Base-by-base conservation (phyloP, 169 alveolate genomes). In the Cryptosporidium parvum region DNA sequence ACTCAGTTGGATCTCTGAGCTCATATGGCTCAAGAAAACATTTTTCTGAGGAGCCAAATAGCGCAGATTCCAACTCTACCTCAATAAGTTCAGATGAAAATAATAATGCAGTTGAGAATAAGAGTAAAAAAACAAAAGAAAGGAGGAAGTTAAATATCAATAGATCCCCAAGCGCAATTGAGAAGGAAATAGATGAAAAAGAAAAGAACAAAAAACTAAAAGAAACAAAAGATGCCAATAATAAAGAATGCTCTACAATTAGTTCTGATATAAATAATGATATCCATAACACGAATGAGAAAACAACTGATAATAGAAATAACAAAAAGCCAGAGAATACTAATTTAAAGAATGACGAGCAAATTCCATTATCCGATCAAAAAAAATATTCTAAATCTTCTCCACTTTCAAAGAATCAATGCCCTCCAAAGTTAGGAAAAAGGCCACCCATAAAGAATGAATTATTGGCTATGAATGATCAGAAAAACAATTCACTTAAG, bases 361-460 rank as follows among this genome's bases (percentile, higher is more conserved):
- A 56, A 56, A 56, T 3, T n/a, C 2, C 5, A 56, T 23, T 5
- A 4, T 8, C 35, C 0, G 18, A 56, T 3, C 23, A 14, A 56
- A 56, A 56, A 7, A 56, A n/a, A 26, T 16, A 9, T 26, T 9
- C 14, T 8, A 56, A 56, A 56, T 21, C 67, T 9, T 21, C 67
- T 56, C 14, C 33, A n/a, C 21, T 26, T 9, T 16, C 67, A 21
- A 56, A 56, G 37, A 16, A 26, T 56, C 67, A n/a, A 5, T 21
- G 35, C 0, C 37, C 37, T 23, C 18, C 67, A 56, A 21, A 31
- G 14, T 10, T 65, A 33, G 72, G 53, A 33, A 65, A 65, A 33
- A 65, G 48, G 21, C 72, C 48, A 16, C 72, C 72, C 9, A 10
- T 65, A 29, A 65, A 65, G 29, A 65, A 4, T 65, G 53, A 65